Evolutionary conservation across 495 filamentous ascomycete species (phyloP).

Genomic region (Penicillium goetzii): DNA sequence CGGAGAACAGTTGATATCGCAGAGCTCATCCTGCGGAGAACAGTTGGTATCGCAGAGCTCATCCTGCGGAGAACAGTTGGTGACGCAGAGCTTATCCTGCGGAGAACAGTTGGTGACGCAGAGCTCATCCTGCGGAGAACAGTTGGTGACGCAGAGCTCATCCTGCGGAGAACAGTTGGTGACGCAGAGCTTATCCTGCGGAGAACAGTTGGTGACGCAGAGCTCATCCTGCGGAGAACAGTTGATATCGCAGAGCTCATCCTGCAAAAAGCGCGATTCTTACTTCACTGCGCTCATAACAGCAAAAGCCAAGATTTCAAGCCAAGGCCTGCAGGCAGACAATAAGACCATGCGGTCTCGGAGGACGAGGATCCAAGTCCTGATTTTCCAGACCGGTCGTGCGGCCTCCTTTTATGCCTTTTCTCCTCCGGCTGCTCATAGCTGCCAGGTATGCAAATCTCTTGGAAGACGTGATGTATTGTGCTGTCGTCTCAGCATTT

Average conservation of each 20-base stretch:
- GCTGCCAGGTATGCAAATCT: constrained; percentile 1
- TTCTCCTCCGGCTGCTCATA: neutral
- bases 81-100: neutral
- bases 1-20: no score
- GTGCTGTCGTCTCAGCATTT: constrained; percentile 1
- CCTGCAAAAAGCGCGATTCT: no score
- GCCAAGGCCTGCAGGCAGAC: no score
- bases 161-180: neutral
- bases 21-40: no score
- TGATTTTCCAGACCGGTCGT: constrained; percentile 6
- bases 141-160: neutral
- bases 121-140: neutral
- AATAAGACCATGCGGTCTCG: no score
- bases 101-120: neutral
- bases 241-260: neutral
- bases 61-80: neutral
- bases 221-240: neutral
- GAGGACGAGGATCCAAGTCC: constrained; percentile 1
- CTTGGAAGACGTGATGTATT: constrained; percentile 3
- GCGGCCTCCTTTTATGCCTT: constrained; percentile 3
- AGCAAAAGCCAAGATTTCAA: no score
- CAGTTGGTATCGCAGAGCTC: neutral
- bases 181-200: no score
- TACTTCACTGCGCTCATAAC: no score
- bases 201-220: neutral